Base-by-base conservation (phyloP, 2,329 filamentous ascomycete genomes). In the Acrocalymma vagum region DNA sequence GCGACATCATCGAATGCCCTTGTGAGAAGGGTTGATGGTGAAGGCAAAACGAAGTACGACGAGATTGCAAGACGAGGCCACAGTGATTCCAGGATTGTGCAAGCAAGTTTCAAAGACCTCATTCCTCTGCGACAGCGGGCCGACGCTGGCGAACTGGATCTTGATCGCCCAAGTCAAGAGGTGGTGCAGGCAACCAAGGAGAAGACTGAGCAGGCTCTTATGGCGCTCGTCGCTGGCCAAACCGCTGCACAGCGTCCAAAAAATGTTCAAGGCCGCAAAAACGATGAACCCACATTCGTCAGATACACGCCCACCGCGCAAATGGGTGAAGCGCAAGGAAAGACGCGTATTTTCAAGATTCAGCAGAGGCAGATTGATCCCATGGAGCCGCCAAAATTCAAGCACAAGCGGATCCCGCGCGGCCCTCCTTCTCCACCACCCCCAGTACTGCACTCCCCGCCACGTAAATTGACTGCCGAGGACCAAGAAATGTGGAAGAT, bases 301-400 rank as follows among this genome's bases (percentile, higher is more conserved):
- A 84, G 90, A 52, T 99, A 99, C 66, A 97, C 92, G 11, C 94
- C 94, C 4, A 90, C 92, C 55, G 93, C 94, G 60, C 94, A 99
- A 74, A 96, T 99, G 90, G 94, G 94, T 9, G 90, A 91, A 68
- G 83, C 77, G 16, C 84, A 82, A 25, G 87, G 86, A 70, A 95
- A 96, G 74, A 90, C 97, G 62, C 86, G 94, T 10, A 96, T 99
- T 53, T 95, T 99, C 83, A 97, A 97, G 78, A 97, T 99, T 72
- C 90, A 96, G 24, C 90, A 96, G 70, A 81, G 90, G 40, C 93
- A 97, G 69, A 81, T 87, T 55, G 94, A 99, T 72, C 94, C 94
- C 0, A 88, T 96, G 87, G 93, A 96, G 65, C 94, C 94, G 1
- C 93, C 94, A 2, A 97, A 96, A 64, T 96, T 97, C 76, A 97